These are phyloP conservation scores for Phytophthora ohioensis DNA, from an alignment of 352 stramenopile species.

Conservation along the genomic window DNA sequence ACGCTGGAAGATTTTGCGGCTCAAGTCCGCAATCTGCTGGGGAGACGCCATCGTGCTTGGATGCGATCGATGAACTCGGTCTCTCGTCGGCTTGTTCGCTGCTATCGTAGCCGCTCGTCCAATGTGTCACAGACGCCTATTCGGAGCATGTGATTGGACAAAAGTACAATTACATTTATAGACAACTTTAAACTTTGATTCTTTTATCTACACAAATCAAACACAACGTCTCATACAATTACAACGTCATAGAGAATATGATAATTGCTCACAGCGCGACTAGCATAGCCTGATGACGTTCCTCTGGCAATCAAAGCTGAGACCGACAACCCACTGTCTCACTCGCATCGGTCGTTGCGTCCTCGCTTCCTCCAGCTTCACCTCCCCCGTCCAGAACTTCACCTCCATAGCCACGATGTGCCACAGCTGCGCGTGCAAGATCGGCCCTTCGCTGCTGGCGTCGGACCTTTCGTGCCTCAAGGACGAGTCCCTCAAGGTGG, in stretches of 20 bases:
- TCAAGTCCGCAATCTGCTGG: slow-evolving; percentile 79
- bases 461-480: slow-evolving; percentile 95
- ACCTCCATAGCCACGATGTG: slow-evolving; percentile 58
- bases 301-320: slow-evolving; percentile 19
- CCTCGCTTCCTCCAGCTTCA: neutral
- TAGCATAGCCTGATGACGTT: slow-evolving; percentile 32
- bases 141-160: slow-evolving; percentile 12
- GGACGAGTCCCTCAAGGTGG: slow-evolving; percentile 91
- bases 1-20: slow-evolving; percentile 91
- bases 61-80: slow-evolving; percentile 1
- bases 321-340: slow-evolving; percentile 10
- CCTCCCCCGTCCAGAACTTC: neutral
- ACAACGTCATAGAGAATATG: neutral
- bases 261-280: slow-evolving; percentile 12
- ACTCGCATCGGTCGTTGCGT: slow-evolving; percentile 11
- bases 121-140: slow-evolving; percentile 5
- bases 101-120: slow-evolving; percentile 40
- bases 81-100: slow-evolving; percentile 15
- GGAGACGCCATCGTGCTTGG: slow-evolving; percentile 48
- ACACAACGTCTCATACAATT: slow-evolving; percentile 7
- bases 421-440: slow-evolving; percentile 86
- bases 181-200: neutral
- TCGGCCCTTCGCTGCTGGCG: slow-evolving; percentile 94
- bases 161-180: slow-evolving; percentile 18
- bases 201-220: neutral